phyloP scores from a whole-genome alignment of 768 basidiomycete genomes.

The Suillus bovinus region DNA sequence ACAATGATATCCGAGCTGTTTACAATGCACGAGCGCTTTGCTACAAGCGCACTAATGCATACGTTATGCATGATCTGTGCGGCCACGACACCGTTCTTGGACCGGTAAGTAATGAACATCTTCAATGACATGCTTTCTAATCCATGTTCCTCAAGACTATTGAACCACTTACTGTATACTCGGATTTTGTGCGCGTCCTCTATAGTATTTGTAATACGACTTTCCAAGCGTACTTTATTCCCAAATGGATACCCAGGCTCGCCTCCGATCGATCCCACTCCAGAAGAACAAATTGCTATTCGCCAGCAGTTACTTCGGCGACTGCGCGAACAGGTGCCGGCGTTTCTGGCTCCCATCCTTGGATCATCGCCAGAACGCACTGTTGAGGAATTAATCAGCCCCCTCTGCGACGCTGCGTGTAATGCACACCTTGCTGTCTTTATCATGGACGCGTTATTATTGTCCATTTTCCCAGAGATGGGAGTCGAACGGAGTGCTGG shows the following conservation, averaged over 20 bases:
- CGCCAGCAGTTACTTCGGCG: constrained; percentile 41
- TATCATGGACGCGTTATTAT: constrained; percentile 70
- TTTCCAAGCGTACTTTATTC: constrained; percentile 73
- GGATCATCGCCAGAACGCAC: constrained; percentile 53
- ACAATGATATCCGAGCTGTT: constrained; percentile 52
- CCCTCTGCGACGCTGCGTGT: constrained; percentile 61
- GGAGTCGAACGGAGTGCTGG: constrained; percentile 26
- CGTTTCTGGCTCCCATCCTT: constrained; percentile 41
- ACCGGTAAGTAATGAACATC: constrained; percentile 44
- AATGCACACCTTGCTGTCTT: constrained; percentile 79
- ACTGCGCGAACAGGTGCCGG: constrained; percentile 42
- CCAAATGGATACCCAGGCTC: constrained; percentile 88
- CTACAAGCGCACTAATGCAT: constrained; percentile 47
- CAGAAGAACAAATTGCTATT: constrained; percentile 70
- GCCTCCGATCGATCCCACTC: constrained; percentile 69
- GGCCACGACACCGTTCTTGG: constrained; percentile 54
- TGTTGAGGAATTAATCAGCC: constrained; percentile 56
- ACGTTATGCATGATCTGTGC: constrained; percentile 46
- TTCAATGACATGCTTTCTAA: not conserved
- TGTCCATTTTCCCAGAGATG: constrained; percentile 79
- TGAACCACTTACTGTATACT: constrained; percentile 65
- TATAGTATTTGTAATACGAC: constrained; percentile 52
- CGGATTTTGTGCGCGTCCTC: constrained; percentile 52
- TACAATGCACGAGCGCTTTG: constrained; percentile 46
- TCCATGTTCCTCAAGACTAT: constrained; percentile 47